Evolutionary conservation across 164 flowering plant genomes (phyloP), one percentile per base, ranked within the genome.

Genomic region (Chimonanthus salicifolius): DNA sequence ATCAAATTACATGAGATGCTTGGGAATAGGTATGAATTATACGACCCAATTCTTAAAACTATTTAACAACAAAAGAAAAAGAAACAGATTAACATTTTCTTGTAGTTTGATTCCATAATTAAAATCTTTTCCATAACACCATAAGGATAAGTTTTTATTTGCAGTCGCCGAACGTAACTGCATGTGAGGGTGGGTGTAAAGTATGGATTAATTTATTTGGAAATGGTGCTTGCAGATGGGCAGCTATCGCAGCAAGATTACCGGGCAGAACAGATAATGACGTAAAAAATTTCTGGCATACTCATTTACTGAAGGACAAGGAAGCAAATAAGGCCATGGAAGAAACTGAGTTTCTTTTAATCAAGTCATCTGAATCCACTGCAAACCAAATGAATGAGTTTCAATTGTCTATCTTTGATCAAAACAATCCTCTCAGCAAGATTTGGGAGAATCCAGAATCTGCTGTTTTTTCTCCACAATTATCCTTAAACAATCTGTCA

Each of bases 261-360:
- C 88, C 90, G 0, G 90, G 90, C 45, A 67, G 90, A 69, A 85
- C 90, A 4, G 90, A 87, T 69, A 87, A 87, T 60, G 90, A 87
- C 64, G 85, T 87, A 4, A 87, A 87, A 68, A 87, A 87, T 78
- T 85, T 85, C 4, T 87, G 90, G 90, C 84, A 87, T 73, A 87
- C 87, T 46, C 80, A 84, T 68, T 62, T 87, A 69, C 85, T 84
- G 78, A 85, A 84, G 73, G 81, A 76, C 71, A 71, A 82, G 6
- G 74, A 70, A 43, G 75, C 67, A 49, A 72, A 67, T 62, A n/a
- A 47, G 15, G 45, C 21, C 54, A 50, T 18, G 44, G 11, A 43
- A 64, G 58, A 70, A 66, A 48, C 49, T 48, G 45, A 9, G 4
- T 18, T 11, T 6, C 46, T 16, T 15, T 43, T 48, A 2, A 0